Evolutionary conservation across 345 rosid genomes (phyloP).

Genomic region (Cardamine chenopodiifolia): DNA sequence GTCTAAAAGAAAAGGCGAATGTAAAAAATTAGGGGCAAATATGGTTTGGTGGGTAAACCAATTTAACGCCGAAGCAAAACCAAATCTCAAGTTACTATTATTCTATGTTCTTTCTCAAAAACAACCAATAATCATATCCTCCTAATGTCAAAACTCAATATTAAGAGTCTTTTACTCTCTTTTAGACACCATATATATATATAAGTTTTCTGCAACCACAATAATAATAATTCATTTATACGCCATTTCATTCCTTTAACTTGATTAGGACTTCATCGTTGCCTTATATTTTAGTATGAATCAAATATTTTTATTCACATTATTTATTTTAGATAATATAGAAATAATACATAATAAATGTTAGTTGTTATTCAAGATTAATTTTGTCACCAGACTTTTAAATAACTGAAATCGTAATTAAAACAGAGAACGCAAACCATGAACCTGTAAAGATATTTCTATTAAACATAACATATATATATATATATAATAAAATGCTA

Average conservation of each 20-base stretch:
- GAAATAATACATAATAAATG: not conserved
- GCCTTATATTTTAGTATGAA: not conserved
- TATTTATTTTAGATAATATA: too few species aligned
- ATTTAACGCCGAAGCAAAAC: slow-evolving; percentile 38
- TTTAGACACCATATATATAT: not conserved
- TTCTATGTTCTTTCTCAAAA: slow-evolving; percentile 7
- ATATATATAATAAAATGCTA: too few species aligned
- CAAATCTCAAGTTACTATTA: slow-evolving; percentile 17
- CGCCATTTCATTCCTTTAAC: not conserved
- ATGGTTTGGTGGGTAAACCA: slow-evolving; percentile 45
- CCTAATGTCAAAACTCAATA: not conserved
- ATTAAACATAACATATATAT: too few species aligned
- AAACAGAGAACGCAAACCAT: not conserved
- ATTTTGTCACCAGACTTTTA: not conserved
- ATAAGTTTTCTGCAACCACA: not conserved
- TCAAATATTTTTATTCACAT: too few species aligned
- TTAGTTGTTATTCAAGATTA: too few species aligned
- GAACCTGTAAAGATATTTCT: too few species aligned
- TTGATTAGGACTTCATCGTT: not conserved
- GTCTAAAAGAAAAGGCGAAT: not conserved
- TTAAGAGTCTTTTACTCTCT: not conserved
- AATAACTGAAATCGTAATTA: not conserved
- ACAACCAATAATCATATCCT: slow-evolving; percentile 3
- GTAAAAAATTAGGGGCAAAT: not conserved
- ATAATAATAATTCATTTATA: too few species aligned